Evolutionary conservation across 768 basidiomycete genomes (phyloP).

Genomic region (Cystofilobasidium capitatum): DNA sequence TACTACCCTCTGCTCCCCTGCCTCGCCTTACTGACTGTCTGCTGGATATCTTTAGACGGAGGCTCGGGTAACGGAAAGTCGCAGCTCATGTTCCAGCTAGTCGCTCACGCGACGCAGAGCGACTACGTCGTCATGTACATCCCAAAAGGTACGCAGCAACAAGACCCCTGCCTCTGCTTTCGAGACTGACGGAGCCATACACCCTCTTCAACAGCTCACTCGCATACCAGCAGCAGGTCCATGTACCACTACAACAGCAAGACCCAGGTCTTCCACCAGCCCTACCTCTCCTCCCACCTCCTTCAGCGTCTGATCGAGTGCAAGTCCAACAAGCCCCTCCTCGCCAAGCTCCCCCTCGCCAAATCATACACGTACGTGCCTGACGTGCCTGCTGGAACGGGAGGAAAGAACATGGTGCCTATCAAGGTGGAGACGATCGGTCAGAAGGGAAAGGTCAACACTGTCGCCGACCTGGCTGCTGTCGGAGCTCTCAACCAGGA

Average conservation of each 20-base stretch:
- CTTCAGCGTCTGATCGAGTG: background rate
- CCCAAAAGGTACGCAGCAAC: background rate
- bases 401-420: background rate
- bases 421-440: background rate
- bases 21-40: background rate
- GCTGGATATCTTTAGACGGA: constrained; percentile 1
- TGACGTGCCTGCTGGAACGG: constrained; percentile 13
- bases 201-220: background rate
- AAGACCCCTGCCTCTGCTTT: background rate
- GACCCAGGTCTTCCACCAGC: constrained; percentile 24
- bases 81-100: constrained; percentile 13
- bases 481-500: constrained; percentile 2
- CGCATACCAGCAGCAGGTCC: constrained; percentile 12
- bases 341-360: constrained; percentile 3
- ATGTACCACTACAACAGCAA: constrained; percentile 18
- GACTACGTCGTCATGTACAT: constrained; percentile 21
- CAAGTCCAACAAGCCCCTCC: constrained; percentile 3
- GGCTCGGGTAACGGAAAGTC: constrained; percentile 21
- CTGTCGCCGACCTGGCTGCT: constrained; percentile 2
- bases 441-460: constrained; percentile 3
- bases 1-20: background rate
- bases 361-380: constrained; percentile 10
- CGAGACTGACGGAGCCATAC: background rate
- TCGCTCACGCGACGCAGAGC: constrained; percentile 11
- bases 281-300: constrained; percentile 3